These are phyloP conservation scores for Marasmius oreades DNA, from an alignment of 1,284 basidiomycete species.

Conservation along the genomic window DNA sequence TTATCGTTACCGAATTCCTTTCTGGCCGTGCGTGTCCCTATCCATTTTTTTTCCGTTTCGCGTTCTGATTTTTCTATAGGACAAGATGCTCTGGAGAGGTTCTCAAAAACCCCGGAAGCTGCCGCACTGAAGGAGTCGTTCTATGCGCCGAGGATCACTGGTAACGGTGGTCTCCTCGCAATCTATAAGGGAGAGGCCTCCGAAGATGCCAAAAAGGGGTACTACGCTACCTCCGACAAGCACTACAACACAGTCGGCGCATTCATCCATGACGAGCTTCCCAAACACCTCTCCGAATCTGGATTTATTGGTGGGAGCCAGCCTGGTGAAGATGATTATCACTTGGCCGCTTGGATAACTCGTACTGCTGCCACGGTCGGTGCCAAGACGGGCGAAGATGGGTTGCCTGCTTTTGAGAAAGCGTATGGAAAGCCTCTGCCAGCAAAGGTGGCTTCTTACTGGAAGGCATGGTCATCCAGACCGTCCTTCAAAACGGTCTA, in stretches of 20 bases:
- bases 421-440: slow-evolving; percentile 35
- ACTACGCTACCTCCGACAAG: slow-evolving; percentile 36
- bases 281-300: slow-evolving; percentile 35
- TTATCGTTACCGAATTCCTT: slow-evolving; percentile 37
- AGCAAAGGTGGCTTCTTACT: slow-evolving; percentile 39
- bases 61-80: slow-evolving; percentile 20
- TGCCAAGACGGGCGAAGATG: slow-evolving; percentile 32
- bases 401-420: slow-evolving; percentile 35
- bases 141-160: slow-evolving; percentile 46
- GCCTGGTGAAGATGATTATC: slow-evolving; percentile 54
- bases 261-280: slow-evolving; percentile 41
- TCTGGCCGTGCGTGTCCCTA: slow-evolving; percentile 39
- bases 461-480: slow-evolving; percentile 47
- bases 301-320: slow-evolving; percentile 45
- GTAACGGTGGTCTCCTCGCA: slow-evolving; percentile 43
- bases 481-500: slow-evolving; percentile 59
- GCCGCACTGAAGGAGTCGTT: slow-evolving; percentile 43
- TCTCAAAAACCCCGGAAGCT: slow-evolving; percentile 39
- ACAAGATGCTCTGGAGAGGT: slow-evolving; percentile 40
- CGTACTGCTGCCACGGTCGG: slow-evolving; percentile 37
- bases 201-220: slow-evolving; percentile 32
- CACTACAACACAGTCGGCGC: slow-evolving; percentile 37
- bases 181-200: slow-evolving; percentile 39
- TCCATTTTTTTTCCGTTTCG: slow-evolving; percentile 5
- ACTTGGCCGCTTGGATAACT: slow-evolving; percentile 49